Evolutionary conservation across 768 basidiomycete genomes (phyloP).

Genomic region (Mycena venus): DNA sequence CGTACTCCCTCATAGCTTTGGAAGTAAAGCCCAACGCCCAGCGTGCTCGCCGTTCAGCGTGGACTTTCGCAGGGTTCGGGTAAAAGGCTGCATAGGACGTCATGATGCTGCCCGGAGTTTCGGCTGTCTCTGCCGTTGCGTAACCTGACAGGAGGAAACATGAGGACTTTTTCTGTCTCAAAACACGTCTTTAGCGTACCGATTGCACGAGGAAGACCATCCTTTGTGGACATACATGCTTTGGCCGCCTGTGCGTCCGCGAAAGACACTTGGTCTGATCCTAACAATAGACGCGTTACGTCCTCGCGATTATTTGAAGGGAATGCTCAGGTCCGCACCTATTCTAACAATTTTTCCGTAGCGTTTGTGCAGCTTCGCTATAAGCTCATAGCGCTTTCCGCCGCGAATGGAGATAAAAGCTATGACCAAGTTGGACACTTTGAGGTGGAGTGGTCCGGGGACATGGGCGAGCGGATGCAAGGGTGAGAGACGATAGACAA

Average conservation of each 20-base stretch:
- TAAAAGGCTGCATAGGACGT: slow-evolving; percentile 1
- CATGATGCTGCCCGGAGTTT: slow-evolving; percentile 14
- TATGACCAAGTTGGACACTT: slow-evolving; percentile 39
- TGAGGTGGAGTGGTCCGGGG: slow-evolving; percentile 44
- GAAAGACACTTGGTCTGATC: neutral
- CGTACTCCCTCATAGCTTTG: neutral
- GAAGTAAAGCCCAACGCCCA: slow-evolving; percentile 10
- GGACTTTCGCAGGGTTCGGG: slow-evolving; percentile 4
- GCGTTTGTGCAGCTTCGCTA: slow-evolving; percentile 12
- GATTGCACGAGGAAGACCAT: neutral
- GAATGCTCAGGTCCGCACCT: neutral
- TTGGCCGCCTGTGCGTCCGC: neutral
- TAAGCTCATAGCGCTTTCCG: neutral
- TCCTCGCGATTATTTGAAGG: neutral
- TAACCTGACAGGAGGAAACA: neutral
- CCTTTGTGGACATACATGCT: neutral
- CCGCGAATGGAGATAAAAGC: neutral
- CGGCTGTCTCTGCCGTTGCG: neutral
- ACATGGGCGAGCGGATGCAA: slow-evolving; percentile 47
- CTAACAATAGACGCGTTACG: neutral
- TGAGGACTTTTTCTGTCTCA: neutral
- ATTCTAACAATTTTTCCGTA: slow-evolving; percentile 7
- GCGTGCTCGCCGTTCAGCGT: slow-evolving; percentile 4
- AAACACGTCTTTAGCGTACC: neutral
- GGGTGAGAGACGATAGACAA: slow-evolving; percentile 46